A percentile compares a stretch with the other conserved stretches of the same genome.
These are phyloP conservation scores for Starmerella cellae DNA, from an alignment of 805 yeast species.

Conservation along the genomic window DNA sequence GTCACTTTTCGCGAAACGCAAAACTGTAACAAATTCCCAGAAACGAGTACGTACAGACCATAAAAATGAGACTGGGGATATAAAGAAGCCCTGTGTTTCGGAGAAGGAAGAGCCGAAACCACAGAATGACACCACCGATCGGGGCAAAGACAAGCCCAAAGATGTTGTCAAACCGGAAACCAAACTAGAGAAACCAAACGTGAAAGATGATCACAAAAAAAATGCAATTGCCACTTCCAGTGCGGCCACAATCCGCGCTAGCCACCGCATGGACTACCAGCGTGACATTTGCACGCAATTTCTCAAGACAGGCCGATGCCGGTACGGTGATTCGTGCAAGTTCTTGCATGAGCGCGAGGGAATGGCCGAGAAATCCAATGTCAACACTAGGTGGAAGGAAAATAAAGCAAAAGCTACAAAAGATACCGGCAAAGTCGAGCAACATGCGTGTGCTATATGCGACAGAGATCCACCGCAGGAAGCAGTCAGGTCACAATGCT, in stretches of 20 bases:
- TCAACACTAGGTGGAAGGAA: not conserved
- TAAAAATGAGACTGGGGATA: not conserved
- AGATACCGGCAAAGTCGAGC: not conserved
- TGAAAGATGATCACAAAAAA: not conserved
- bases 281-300: constrained; percentile 92
- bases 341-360: constrained; percentile 85
- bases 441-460: constrained; percentile 7
- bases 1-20: not conserved
- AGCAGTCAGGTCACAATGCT: constrained; percentile 4
- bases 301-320: constrained; percentile 84
- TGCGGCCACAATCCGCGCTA: constrained; percentile 1
- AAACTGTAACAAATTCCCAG: not conserved
- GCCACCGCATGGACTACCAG: constrained; percentile 58
- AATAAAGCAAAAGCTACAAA: constrained; percentile 1
- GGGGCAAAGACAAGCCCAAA: too few species aligned
- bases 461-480: not conserved
- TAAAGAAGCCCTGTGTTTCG: not conserved
- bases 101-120: too few species aligned
- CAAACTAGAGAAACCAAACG: not conserved
- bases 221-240: not conserved
- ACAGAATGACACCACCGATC: too few species aligned
- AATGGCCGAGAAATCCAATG: constrained; percentile 41
- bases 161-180: not conserved
- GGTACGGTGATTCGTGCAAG: constrained; percentile 94
- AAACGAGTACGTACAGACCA: not conserved